Evolutionary conservation across 495 filamentous ascomycete species (phyloP), one percentile per base, ranked within the genome.

Genomic region (Tuber calosporum): DNA sequence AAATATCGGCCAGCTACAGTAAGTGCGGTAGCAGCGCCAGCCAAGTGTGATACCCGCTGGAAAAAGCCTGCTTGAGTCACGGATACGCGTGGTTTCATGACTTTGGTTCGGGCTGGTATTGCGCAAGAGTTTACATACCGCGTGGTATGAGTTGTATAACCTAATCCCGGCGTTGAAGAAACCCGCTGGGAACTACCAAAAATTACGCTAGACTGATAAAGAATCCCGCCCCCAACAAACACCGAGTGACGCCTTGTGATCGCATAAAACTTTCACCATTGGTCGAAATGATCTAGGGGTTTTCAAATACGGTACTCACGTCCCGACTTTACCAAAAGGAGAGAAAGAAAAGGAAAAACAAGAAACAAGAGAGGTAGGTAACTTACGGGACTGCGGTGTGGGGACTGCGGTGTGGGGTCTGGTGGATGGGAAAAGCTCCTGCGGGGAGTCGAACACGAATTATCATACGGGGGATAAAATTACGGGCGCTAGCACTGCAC

Each of bases 391-490:
- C 9, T 26, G 48, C 2, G 13, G 20, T 53, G 20, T 26, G 7
- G 8, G 43, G 43, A 45, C 20, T 22, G 20, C 42, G 15, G 43
- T 45, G 48, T 58, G 48, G 26, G 4, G 13, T 53, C 22, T 22
- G n/a, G 9, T 34, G 53, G 26, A 17, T 62, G 26, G 26, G 62
- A 36, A 20, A 26, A 42, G 68, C 45, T 74, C 68, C 66, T 66
- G 69, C 68, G 37, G n/a, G 72, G 72, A 73, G 72, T 73, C 67
- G 67, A 73, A 58, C 67, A 34, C 68, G 53, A 68, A 73, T 74
- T 74, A 9, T 11, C 6, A 22, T 45, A 45, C 48, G 72, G 72
- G 72, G 43, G 72, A 66, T 69, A 37, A 38, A 45, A 72, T 72
- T 38, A 48, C 48, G 38, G 48, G 68, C 37, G 68, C 72, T 66